Base-by-base conservation (phyloP, 1,284 basidiomycete genomes). In the Cutaneotrichosporon cyanovorans region DNA sequence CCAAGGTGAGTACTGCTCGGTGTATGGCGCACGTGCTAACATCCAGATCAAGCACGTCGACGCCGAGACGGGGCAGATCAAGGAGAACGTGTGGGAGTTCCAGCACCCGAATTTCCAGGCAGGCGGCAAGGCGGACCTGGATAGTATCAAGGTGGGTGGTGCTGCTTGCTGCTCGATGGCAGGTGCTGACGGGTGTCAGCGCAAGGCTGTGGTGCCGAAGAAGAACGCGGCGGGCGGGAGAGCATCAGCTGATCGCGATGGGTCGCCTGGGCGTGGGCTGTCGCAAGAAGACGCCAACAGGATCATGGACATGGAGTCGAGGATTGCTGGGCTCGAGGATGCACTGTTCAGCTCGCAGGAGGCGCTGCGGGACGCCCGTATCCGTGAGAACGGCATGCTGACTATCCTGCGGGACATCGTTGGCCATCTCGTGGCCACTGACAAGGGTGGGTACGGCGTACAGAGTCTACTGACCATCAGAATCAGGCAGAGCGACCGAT, bases 31-130 rank as follows among this genome's bases (percentile, higher is more conserved):
- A 25, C 36, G 14, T n/a, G n/a, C n/a, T n/a, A n/a, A n/a, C n/a
- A 2, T 19, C 10, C 44, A 63, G 63, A 68, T 71, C 56, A 70
- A 70, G 43, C 65, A 68, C 41, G 58, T 65, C 18, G 66, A 68
- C 34, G 61, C 64, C 31, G 60, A 62, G 9, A 58, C 61, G 23
- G 63, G 63, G 4, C 60, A 61, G 34, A 62, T 69, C 48, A 63
- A 63, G 50, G 65, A 66, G 38, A 66, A 64, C 40, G 61, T 82
- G 51, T 98, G 93, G 92, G 93, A 91, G 23, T 98, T 98, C 69
- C 82, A 85, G 43, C 92, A 97, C 69, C 89, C 91, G 5, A 85
- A 90, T 64, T 97, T 98, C 69, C 85, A 86, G 58, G 82, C 87
- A 8, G 85, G 91, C 68, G 76, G 86, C 28, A 82, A 83, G 38